These are phyloP conservation scores for Fragilariopsis cylindrus DNA, from an alignment of 108 stramenopile species.

Conservation along the genomic window DNA sequence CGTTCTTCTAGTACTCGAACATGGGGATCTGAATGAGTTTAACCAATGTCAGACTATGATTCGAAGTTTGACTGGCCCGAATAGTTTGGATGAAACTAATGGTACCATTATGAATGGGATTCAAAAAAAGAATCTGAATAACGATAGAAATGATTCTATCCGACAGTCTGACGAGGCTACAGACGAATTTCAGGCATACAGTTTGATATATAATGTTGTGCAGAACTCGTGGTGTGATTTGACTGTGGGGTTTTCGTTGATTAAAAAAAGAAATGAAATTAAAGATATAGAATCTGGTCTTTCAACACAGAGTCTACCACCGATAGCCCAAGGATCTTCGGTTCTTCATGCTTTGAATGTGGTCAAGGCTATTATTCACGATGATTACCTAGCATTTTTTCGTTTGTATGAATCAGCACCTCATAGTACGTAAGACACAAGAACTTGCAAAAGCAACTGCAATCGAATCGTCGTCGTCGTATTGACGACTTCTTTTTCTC, in stretches of 20 bases:
- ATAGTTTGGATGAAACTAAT: background rate
- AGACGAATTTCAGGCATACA: slow-evolving; percentile 79
- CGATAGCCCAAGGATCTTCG: slow-evolving; percentile 18
- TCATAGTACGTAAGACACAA: slow-evolving; percentile 6
- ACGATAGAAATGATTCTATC: slow-evolving; percentile 14
- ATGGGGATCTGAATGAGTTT: slow-evolving; percentile 84
- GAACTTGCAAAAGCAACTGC: too few relatives aligned
- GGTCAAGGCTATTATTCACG: slow-evolving; percentile 34
- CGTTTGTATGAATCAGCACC: slow-evolving; percentile 55
- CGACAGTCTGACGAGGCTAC: slow-evolving; percentile 33
- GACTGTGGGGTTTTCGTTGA: slow-evolving; percentile 7
- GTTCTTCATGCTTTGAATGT: slow-evolving; percentile 46
- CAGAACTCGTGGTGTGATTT: slow-evolving; percentile 54
- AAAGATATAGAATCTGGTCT: background rate
- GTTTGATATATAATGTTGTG: slow-evolving; percentile 69
- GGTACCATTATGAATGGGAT: background rate
- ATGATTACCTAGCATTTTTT: slow-evolving; percentile 55
- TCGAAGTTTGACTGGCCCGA: slow-evolving; percentile 42
- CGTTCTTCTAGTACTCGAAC: slow-evolving; percentile 44
- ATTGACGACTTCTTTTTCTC: too few relatives aligned
- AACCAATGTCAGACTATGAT: slow-evolving; percentile 86
- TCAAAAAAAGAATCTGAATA: slow-evolving; percentile 16
- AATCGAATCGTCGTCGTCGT: too few relatives aligned
- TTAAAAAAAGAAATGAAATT: background rate
- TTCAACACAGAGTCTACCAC: slow-evolving; percentile 12